Evolutionary conservation across 495 filamentous ascomycete species (phyloP).

Genomic region (Oleoguttula mirabilis): DNA sequence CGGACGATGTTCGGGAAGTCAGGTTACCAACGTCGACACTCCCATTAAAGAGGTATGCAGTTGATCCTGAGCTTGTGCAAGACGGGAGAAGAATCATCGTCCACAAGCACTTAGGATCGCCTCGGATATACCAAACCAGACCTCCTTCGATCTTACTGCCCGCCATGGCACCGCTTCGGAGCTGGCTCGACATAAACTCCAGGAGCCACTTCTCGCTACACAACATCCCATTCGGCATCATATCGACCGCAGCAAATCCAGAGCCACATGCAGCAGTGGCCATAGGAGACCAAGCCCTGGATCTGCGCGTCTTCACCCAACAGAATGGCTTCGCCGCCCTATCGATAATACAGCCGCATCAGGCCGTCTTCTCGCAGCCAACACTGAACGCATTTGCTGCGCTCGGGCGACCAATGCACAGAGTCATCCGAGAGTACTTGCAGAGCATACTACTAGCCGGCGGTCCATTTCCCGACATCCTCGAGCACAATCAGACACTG

Average conservation of each 20-base stretch:
- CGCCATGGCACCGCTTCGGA: constrained; percentile 41
- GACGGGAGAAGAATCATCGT: no score
- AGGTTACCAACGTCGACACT: no score
- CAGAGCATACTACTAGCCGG: constrained; percentile 55
- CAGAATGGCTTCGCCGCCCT: constrained; percentile 49
- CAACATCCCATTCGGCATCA: constrained; percentile 91
- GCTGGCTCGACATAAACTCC: constrained; percentile 54
- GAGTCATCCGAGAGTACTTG: constrained; percentile 59
- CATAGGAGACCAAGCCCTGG: constrained; percentile 65
- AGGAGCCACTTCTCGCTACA: constrained; percentile 68
- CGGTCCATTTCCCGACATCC: constrained; percentile 45
- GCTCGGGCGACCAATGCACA: constrained; percentile 59
- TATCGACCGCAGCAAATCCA: constrained; percentile 44
- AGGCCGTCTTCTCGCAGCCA: constrained; percentile 51
- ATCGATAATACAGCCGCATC: constrained; percentile 44
- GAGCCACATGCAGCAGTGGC: constrained; percentile 59
- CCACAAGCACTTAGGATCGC: no score
- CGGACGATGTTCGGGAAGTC: no score
- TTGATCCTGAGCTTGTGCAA: no score
- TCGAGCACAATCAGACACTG: constrained; percentile 44
- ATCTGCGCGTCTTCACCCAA: constrained; percentile 54
- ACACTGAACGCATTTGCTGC: constrained; percentile 76
- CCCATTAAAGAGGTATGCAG: no score
- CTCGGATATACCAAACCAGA: no score
- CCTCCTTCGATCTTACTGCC: no score